Percentiles rank a stretch among this genome's conserved stretches.
Conservation (phyloP, 495 filamentous ascomycete genomes). For the Sordaria brevicollis region DNA sequence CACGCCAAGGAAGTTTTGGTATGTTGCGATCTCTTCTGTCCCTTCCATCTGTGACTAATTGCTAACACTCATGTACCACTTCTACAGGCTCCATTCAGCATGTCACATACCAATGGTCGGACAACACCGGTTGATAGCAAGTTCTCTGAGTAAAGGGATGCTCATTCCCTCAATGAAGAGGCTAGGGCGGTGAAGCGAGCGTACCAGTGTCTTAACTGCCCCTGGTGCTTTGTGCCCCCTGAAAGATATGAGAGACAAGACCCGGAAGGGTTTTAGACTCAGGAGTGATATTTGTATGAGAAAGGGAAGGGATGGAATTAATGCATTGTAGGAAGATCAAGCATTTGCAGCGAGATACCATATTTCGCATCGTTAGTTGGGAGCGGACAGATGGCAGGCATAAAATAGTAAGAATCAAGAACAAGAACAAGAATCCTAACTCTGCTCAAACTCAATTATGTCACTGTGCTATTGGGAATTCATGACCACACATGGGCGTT, state of each 20-base stretch:
- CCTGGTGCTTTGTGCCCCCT: not conserved
- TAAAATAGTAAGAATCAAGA: not conserved
- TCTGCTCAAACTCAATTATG: not conserved
- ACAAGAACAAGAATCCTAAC: not conserved
- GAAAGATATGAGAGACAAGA: not conserved
- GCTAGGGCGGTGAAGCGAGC: not conserved
- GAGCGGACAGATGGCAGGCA: not conserved
- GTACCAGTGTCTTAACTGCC: not conserved
- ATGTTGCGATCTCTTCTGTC: slow-evolving; percentile 26
- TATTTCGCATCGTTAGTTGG: not conserved
- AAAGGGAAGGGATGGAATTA: not conserved
- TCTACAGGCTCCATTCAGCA: slow-evolving; percentile 52
- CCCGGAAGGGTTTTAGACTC: not conserved
- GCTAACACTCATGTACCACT: slow-evolving; percentile 6
- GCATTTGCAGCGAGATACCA: not conserved
- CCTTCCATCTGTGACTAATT: not conserved
- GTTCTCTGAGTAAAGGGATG: slow-evolving; percentile 8
- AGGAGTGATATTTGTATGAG: not conserved
- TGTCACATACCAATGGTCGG: slow-evolving; percentile 47
- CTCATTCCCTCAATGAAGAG: not conserved
- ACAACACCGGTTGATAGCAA: slow-evolving; percentile 41
- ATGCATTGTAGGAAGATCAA: not conserved
- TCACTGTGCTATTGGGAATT: not conserved
- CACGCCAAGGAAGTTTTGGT: slow-evolving; percentile 93
- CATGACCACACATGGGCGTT: not conserved